Base-by-base conservation (phyloP, 75 land plant species). In the Adiantum capillusveneris region DNA sequence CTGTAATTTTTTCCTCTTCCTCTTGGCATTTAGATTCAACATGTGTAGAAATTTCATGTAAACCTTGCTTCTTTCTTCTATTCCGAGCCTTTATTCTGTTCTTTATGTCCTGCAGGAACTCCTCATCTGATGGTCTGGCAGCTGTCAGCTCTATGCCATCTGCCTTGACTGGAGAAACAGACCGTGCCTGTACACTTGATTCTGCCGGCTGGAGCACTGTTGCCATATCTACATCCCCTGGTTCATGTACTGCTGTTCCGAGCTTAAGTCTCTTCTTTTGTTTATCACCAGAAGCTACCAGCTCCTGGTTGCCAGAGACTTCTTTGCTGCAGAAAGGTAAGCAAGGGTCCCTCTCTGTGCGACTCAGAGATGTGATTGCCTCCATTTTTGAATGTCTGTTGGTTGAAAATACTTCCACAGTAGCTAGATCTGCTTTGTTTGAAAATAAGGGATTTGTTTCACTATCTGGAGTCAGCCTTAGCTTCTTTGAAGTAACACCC, bases 401-500 rank as follows among this genome's bases (percentile, higher is more conserved):
- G 9, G 37, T 3, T 34, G 37, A 9, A 34, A 9, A 5, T 9
- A 3, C 9, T 34, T 5, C 37, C 37, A 34, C 9, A 3, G 7
- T 9, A 5, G 7, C 37, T n/a, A n/a, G n/a, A n/a, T n/a, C n/a
- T n/a, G n/a, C n/a, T n/a, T n/a, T n/a, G n/a, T n/a, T n/a, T n/a
- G n/a, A n/a, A n/a, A n/a, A n/a, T n/a, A n/a, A n/a, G n/a, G n/a
- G n/a, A n/a, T n/a, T n/a, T 21, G 22, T 3, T 18, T 46, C 50
- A 6, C 5, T 29, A 24, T 31, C 21, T 56, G 60, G 24, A 39
- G 65, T 52, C 25, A 63, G 25, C 19, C 67, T 85, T 18, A 51
- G 73, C 44, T 78, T 85, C 59, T 68, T 75, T 42, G 73, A 62
- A 34, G 86, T 81, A 69, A 93, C 70, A 29, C 98, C 98, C 34